Percentiles rank a stretch among this genome's conserved stretches.
Conservation (phyloP, 2,329 filamentous ascomycete species). For the Pyrenophora seminiperda region DNA sequence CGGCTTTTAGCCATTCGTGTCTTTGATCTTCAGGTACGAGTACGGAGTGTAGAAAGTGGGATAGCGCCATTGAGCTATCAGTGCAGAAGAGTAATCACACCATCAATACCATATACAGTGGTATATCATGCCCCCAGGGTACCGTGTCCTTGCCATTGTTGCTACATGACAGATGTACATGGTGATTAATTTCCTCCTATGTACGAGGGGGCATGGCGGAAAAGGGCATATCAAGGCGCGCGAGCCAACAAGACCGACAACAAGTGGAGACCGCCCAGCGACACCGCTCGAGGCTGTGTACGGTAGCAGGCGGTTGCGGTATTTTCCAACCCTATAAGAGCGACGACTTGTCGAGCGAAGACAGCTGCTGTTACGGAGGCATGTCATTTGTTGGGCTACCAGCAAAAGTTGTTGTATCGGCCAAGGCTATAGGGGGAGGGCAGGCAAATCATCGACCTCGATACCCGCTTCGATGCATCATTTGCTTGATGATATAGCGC, state of each 20-base stretch:
- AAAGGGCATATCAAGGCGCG: too few relatives aligned
- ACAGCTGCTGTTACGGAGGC: neutral
- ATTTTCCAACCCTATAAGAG: neutral
- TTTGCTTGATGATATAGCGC: slow-evolving; percentile 18
- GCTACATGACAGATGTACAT: too few relatives aligned
- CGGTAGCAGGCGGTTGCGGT: slow-evolving; percentile 8
- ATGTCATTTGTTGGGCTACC: slow-evolving; percentile 11
- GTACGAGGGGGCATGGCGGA: too few relatives aligned
- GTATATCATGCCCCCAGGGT: too few relatives aligned
- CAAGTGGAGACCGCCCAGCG: slow-evolving; percentile 9
- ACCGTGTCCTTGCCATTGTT: too few relatives aligned
- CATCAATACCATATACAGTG: too few relatives aligned
- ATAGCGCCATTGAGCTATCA: neutral
- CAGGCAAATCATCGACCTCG: neutral
- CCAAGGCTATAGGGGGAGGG: slow-evolving; percentile 13
- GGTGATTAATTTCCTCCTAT: too few relatives aligned
- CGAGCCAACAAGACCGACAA: slow-evolving; percentile 6
- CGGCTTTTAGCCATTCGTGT: slow-evolving; percentile 6
- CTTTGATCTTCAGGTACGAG: slow-evolving; percentile 15
- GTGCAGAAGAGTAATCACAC: too few relatives aligned
- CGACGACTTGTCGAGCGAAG: slow-evolving; percentile 10
- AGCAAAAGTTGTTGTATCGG: slow-evolving; percentile 1
- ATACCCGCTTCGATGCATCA: neutral
- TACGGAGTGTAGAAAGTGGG: slow-evolving; percentile 6
- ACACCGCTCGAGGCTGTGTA: slow-evolving; percentile 18